Percentiles rank a stretch among this genome's conserved stretches.
phyloP scores from a whole-genome alignment of 2,329 filamentous ascomycete species.

The Blumeriella jaapii region DNA sequence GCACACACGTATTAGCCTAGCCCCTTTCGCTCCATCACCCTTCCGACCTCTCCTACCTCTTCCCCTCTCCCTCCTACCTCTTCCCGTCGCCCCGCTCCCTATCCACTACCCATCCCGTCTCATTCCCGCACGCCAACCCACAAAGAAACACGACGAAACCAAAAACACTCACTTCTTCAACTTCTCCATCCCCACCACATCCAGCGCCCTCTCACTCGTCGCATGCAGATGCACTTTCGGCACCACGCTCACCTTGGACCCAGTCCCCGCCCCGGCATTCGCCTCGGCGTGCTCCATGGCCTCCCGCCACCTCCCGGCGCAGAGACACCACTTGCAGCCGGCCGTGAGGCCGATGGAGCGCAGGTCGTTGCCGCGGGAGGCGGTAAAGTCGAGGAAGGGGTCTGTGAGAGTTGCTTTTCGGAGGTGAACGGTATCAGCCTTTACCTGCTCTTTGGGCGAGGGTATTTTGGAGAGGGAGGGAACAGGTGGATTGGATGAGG shows the following conservation, averaged over 20 bases:
- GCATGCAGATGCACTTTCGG: slow-evolving; percentile 29
- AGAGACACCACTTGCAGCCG: slow-evolving; percentile 53
- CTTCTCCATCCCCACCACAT: slow-evolving; percentile 26
- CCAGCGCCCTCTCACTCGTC: slow-evolving; percentile 28
- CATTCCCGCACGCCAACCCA: too few relatives aligned
- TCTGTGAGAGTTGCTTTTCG: slow-evolving; percentile 38
- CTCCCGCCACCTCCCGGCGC: slow-evolving; percentile 47
- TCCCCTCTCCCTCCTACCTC: too few relatives aligned
- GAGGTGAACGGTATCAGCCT: background rate
- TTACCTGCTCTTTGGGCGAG: too few relatives aligned
- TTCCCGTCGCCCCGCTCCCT: too few relatives aligned
- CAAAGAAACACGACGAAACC: too few relatives aligned
- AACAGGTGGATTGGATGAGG: background rate
- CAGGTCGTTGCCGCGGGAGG: slow-evolving; percentile 46
- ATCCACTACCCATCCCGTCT: too few relatives aligned
- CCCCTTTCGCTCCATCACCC: background rate
- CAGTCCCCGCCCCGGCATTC: background rate
- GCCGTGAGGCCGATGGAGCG: slow-evolving; percentile 40
- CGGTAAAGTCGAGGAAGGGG: slow-evolving; percentile 50
- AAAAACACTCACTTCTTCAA: slow-evolving; percentile 23
- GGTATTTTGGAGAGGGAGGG: background rate
- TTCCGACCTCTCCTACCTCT: too few relatives aligned
- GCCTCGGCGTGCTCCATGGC: slow-evolving; percentile 27
- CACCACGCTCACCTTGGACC: slow-evolving; percentile 18
- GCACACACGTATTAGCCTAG: background rate